A percentile compares a stretch with the other conserved stretches of the same genome.
Evolutionary conservation across 176 grass and related monocot species (phyloP).

Genomic region (Musa schizocarpa): DNA sequence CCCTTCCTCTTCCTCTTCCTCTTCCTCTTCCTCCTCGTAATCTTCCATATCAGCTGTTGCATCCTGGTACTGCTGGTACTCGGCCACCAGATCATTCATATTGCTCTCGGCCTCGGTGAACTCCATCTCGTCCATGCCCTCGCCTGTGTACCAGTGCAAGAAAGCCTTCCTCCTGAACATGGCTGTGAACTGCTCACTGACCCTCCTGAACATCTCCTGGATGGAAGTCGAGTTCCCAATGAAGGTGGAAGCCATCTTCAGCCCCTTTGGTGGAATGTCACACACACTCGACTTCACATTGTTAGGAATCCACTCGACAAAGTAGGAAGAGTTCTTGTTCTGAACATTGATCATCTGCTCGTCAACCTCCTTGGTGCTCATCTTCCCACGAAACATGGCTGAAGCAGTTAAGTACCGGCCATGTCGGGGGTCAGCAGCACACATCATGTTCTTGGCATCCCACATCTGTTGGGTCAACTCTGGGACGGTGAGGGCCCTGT

Average conservation of each 20-base stretch:
- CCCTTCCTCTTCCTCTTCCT: background rate
- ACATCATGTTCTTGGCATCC: slow-evolving; percentile 99
- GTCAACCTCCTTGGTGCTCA: slow-evolving; percentile 88
- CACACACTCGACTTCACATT: too few relatives aligned
- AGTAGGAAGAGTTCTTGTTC: too few relatives aligned
- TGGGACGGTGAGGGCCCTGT: slow-evolving; percentile 69
- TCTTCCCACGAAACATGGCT: slow-evolving; percentile 90
- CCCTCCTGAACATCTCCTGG: slow-evolving; percentile 86
- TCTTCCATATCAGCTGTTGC: too few relatives aligned
- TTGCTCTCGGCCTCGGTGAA: slow-evolving; percentile 83
- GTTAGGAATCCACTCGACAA: too few relatives aligned
- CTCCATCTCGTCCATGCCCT: slow-evolving; percentile 92
- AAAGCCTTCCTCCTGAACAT: slow-evolving; percentile 90
- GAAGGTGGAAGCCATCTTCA: slow-evolving; percentile 49
- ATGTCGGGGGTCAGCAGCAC: slow-evolving; percentile 71
- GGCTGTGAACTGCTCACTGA: slow-evolving; percentile 83
- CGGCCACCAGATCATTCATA: slow-evolving; percentile 87
- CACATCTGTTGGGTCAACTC: slow-evolving; percentile 98
- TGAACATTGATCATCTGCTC: slow-evolving; percentile 90
- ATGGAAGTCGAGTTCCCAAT: slow-evolving; percentile 64
- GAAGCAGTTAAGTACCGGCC: slow-evolving; percentile 77
- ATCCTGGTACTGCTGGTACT: slow-evolving; percentile 98
- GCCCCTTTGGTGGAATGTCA: too few relatives aligned
- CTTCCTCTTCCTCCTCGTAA: too few relatives aligned
- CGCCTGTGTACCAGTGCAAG: slow-evolving; percentile 72